Evolutionary conservation across 2,329 filamentous ascomycete species (phyloP), one percentile per base, ranked within the genome.

Genomic region (Penicillium paneum): DNA sequence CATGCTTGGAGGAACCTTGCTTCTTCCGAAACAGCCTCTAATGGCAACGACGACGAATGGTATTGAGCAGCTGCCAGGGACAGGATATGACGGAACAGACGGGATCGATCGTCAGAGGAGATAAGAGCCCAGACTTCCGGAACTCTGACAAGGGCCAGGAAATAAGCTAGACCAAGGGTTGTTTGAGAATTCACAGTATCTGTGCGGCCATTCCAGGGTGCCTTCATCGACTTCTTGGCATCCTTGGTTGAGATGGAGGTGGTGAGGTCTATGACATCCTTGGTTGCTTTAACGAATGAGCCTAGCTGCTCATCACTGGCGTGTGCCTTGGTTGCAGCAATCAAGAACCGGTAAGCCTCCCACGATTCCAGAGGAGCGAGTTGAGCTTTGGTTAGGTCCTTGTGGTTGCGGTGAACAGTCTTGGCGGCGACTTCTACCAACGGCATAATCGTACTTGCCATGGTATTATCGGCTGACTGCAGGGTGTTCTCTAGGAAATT

Each of bases 1-100:
- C 74, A 76, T 17, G 71, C 64, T 45, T 75, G 70, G 26, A 71
- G 59, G 45, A 75, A 70, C 32, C 64, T 65, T 21, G 68, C 62
- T 46, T 66, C 59, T 21, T 64, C 57, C 1, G 66, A 52, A 11
- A 60, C 50, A 13, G 57, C 64, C 35, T 72, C 68, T 17, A 73
- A 46, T 24, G 59, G 57, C 7, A 64, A 60, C 0, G 65, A 59
- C 0, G 64, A 60, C 12, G 58, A 55, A 17, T 56, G 57, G 32
- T 66, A 69, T 45, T 72, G 67, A 15, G 63, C 60, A 26, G 66
- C 63, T 39, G 70, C 68, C 26, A 73, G 48, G 32, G 62, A 61
- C 8, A 75, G 58, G 35, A 75, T 61, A 13, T 64, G 64, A n/a
- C 65, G 56, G 50, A 76, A 67, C 13, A 75, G 62, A 38, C 62